A percentile compares a stretch with the other conserved stretches of the same genome.
These are phyloP conservation scores for Xylogone sp. DNA, from an alignment of 2,329 filamentous ascomycete species.

Conservation along the genomic window DNA sequence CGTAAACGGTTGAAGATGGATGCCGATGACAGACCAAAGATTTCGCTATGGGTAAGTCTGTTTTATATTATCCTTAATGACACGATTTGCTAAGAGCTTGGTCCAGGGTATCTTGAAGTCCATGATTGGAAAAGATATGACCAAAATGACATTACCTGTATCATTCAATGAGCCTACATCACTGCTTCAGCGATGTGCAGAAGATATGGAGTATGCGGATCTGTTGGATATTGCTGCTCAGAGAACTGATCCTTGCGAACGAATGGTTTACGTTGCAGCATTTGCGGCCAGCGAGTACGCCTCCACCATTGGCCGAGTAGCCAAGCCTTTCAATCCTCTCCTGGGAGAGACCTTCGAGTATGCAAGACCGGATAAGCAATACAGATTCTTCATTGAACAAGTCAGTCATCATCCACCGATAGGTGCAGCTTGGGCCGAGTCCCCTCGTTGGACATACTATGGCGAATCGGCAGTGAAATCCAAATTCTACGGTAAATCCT, in stretches of 20 bases:
- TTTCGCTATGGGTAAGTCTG: constrained; percentile 86
- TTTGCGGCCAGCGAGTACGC: constrained; percentile 97
- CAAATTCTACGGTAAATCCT: constrained; percentile 96
- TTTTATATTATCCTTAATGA: background rate
- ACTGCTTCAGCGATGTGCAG: constrained; percentile 86
- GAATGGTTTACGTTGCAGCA: constrained; percentile 89
- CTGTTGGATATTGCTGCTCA: constrained; percentile 86
- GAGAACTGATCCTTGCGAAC: constrained; percentile 80
- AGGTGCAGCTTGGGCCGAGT: constrained; percentile 89
- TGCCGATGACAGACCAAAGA: constrained; percentile 86
- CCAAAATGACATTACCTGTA: constrained; percentile 97
- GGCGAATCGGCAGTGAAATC: constrained; percentile 93
- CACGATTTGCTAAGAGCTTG: constrained; percentile 17
- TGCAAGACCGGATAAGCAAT: constrained; percentile 90
- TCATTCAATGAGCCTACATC: constrained; percentile 99
- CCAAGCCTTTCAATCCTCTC: constrained; percentile 96
- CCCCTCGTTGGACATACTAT: constrained; percentile 94
- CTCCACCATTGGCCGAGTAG: constrained; percentile 92
- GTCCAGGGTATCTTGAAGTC: constrained; percentile 88
- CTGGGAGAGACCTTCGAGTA: constrained; percentile 98
- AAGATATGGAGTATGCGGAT: constrained; percentile 98
- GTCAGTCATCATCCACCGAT: constrained; percentile 96
- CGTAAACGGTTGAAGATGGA: constrained; percentile 81
- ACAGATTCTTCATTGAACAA: constrained; percentile 97
- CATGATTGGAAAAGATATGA: constrained; percentile 99